These are phyloP conservation scores for Corchorus olitorius DNA, from an alignment of 345 rosid species.

Conservation along the genomic window DNA sequence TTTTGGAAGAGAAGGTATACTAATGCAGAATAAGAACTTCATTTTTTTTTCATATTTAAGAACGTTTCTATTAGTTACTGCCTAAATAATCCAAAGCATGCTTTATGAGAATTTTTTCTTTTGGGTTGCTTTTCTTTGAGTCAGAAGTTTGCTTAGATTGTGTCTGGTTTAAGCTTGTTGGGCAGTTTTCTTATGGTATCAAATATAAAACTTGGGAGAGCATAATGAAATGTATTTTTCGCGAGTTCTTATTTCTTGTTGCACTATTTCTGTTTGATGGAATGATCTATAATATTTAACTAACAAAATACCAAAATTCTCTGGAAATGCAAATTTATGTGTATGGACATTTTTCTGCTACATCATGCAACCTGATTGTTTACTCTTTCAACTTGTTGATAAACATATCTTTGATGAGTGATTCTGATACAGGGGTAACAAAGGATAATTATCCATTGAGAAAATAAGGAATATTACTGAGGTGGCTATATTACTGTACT, in stretches of 20 bases:
- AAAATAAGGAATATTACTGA: neutral
- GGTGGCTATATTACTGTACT: slow-evolving; percentile 5
- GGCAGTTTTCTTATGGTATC: neutral
- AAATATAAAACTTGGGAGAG: neutral
- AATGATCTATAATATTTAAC: neutral
- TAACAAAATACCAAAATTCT: neutral
- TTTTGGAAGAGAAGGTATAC: slow-evolving; percentile 75
- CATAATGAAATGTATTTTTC: neutral
- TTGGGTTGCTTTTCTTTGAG: neutral
- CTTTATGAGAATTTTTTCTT: neutral
- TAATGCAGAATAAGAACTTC: slow-evolving; percentile 3
- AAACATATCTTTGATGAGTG: neutral
- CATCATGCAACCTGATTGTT: neutral
- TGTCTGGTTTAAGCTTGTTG: neutral
- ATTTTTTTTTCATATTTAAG: slow-evolving; percentile 11
- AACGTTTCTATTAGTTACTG: neutral
- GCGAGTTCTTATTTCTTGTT: neutral
- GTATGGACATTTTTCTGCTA: neutral
- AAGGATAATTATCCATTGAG: neutral
- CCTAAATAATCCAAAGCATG: neutral
- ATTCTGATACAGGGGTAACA: neutral
- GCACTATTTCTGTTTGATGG: neutral
- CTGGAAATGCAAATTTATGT: neutral
- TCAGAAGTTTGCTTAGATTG: neutral
- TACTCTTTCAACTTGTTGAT: neutral